Percentiles rank a stretch among this genome's conserved stretches.
Evolutionary conservation across 495 filamentous ascomycete genomes (phyloP).

Genomic region (Penicillium silybi): DNA sequence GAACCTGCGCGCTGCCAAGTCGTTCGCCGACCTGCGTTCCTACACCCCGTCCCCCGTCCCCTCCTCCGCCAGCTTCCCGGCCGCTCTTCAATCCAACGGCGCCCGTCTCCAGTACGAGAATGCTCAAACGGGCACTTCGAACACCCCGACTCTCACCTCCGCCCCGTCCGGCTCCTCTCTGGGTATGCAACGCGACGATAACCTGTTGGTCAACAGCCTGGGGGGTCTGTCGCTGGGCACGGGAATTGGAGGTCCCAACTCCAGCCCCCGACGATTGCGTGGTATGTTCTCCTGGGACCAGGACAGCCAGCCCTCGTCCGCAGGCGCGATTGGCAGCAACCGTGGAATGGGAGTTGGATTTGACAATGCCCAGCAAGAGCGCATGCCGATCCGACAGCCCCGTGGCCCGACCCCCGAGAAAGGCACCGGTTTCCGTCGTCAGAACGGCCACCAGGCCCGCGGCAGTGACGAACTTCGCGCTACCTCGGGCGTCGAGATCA

Average conservation of each 20-base stretch:
- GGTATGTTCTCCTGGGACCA: constrained; percentile 65
- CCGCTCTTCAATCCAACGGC: constrained; percentile 59
- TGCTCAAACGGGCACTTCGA: constrained; percentile 56
- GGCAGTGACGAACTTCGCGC: constrained; percentile 73
- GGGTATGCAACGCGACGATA: constrained; percentile 60
- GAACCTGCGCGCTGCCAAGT: constrained; percentile 93
- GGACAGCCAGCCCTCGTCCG: constrained; percentile 51
- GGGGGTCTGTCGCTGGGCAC: constrained; percentile 59
- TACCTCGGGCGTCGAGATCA: constrained; percentile 54
- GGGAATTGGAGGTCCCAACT: constrained; percentile 54
- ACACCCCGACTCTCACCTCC: constrained; percentile 72
- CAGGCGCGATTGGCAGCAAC: constrained; percentile 85
- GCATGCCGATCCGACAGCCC: constrained; percentile 75
- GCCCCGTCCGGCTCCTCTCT: constrained; percentile 62
- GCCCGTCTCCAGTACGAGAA: constrained; percentile 62
- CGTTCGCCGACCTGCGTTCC: constrained; percentile 90
- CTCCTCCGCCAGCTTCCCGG: constrained; percentile 84
- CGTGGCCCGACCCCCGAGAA: constrained; percentile 76
- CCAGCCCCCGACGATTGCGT: constrained; percentile 56
- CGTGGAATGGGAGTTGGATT: constrained; percentile 64
- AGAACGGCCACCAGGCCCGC: constrained; percentile 76
- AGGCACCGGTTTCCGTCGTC: constrained; percentile 68
- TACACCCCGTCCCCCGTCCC: constrained; percentile 92
- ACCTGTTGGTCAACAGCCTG: constrained; percentile 64
- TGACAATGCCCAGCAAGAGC: constrained; percentile 61